Evolutionary conservation across 2,329 filamentous ascomycete genomes (phyloP), one percentile per base, ranked within the genome.

Genomic region (Zymoseptoria passerinii): DNA sequence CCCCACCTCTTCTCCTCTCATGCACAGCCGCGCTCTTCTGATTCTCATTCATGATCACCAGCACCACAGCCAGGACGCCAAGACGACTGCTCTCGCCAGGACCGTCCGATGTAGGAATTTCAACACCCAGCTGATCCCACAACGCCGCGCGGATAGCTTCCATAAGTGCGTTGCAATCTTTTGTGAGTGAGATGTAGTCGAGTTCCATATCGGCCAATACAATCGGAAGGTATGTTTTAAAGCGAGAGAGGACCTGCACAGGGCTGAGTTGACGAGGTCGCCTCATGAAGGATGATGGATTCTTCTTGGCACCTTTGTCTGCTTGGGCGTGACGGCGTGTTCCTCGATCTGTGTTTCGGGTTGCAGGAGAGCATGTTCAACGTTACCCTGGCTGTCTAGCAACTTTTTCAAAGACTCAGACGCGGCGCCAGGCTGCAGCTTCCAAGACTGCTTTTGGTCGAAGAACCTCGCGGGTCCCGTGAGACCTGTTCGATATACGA

Each of bases 161-260:
- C 5, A 49, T n/a, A 16, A 49, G 48, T 6, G 48, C 48, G 48
- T 48, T 56, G 49, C 54, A 56, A n/a, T 44, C 51, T 20, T 56
- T 56, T 9, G 48, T 56, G 4, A 56, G 48, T 1, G 54, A 50
- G 23, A 56, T 51, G 16, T 56, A 56, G 48, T 56, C 28, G 48
- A 56, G 19, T n/a, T 56, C 48, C 48, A 56, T 56, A 19, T 56
- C 54, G 20, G 28, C 35, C 20, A 56, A 23, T 7, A 56, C 54
- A 3, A 51, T 35, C 1, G 54, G 54, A 6, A 56, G 28, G 23
- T 52, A 56, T 28, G 50, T 5, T 35, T 56, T 6, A 35, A 51
- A 51, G 19, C 48, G 20, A 18, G 48, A n/a, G 19, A 56, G 16
- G 48, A 51, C 28, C 20, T 56, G 48, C 8, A 8, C 16, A 13